Percentiles rank a stretch among this genome's conserved stretches.
phyloP scores from a whole-genome alignment of 345 rosid species.

The Clarkia xantiana region DNA sequence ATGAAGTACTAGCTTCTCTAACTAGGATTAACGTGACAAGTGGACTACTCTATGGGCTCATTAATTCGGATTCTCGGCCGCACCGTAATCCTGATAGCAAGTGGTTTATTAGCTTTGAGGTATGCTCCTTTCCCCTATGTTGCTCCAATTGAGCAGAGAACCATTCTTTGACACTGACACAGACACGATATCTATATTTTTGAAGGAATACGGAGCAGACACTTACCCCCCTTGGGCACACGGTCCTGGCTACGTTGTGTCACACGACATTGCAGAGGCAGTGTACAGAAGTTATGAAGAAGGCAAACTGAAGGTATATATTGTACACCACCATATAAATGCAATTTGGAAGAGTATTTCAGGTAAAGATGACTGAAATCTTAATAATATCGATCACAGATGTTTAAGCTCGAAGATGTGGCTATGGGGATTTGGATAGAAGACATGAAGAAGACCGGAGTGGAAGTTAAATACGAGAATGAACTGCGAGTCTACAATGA shows the following conservation, averaged over 20 bases:
- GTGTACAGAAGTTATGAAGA: conserved; percentile 39
- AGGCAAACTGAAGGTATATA: conserved; percentile 50
- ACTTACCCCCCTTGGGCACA: conserved; percentile 89
- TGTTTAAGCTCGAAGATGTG: conserved; percentile 96
- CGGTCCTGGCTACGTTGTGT: conserved; percentile 88
- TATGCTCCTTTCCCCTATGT: conserved; percentile 10
- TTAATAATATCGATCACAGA: conserved; percentile 24
- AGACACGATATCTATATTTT: neutral
- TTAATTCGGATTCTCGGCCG: conserved; percentile 73
- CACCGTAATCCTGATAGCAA: conserved; percentile 80
- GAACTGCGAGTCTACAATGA: conserved; percentile 54
- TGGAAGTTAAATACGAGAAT: conserved; percentile 45
- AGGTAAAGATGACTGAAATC: neutral
- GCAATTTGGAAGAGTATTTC: neutral
- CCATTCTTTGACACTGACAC: too few relatives aligned
- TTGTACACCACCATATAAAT: neutral
- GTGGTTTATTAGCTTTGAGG: conserved; percentile 88
- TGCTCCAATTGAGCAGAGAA: too few relatives aligned
- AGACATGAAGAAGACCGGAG: conserved; percentile 52
- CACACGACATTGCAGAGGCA: conserved; percentile 60
- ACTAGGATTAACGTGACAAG: conserved; percentile 33
- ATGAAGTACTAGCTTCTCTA: conserved; percentile 66
- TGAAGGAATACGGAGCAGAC: conserved; percentile 76
- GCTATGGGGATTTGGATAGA: conserved; percentile 97
- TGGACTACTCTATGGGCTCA: conserved; percentile 80